Percentiles rank a stretch among this genome's conserved stretches.
phyloP scores from a whole-genome alignment of 192 early-diverging fungal species.

The Coemansia sp. region DNA sequence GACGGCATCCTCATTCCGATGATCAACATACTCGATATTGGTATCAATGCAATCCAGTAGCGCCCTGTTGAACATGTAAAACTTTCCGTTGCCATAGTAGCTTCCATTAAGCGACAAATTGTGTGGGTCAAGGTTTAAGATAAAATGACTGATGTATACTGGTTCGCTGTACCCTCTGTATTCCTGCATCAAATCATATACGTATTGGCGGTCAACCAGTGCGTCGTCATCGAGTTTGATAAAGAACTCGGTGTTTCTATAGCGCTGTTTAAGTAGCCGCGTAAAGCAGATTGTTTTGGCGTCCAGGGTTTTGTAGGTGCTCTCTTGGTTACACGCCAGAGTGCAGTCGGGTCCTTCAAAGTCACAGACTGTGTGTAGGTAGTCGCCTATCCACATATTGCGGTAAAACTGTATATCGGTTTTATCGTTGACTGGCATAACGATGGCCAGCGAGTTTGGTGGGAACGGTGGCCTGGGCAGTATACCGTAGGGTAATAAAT shows the following conservation, averaged over 20 bases:
- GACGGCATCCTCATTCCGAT: conserved; percentile 23
- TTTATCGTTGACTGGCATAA: conserved; percentile 1
- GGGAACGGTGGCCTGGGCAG: not conserved
- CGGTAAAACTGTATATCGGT: conserved; percentile 2
- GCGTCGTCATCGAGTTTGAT: conserved; percentile 16
- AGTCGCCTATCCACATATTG: conserved; percentile 1
- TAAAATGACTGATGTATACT: conserved; percentile 10
- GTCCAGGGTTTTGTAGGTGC: conserved; percentile 2
- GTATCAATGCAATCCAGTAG: conserved; percentile 23
- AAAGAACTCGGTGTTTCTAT: not conserved
- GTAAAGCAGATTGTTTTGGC: conserved; percentile 8
- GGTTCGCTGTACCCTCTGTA: conserved; percentile 1
- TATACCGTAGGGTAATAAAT: not conserved
- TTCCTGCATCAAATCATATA: not conserved
- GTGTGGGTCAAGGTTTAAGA: conserved; percentile 5
- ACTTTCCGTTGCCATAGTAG: conserved; percentile 38
- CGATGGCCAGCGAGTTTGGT: not conserved
- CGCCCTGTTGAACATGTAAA: conserved; percentile 40
- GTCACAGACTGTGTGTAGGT: conserved; percentile 4
- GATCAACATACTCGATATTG: conserved; percentile 4
- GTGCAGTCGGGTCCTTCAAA: conserved; percentile 1
- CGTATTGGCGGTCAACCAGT: not conserved
- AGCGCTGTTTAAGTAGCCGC: not conserved
- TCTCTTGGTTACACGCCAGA: not conserved
- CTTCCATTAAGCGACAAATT: conserved; percentile 11